Percentiles rank a stretch among this genome's conserved stretches.
Conservation (phyloP, 495 filamentous ascomycete species). For the Lepidopterella palustris region DNA sequence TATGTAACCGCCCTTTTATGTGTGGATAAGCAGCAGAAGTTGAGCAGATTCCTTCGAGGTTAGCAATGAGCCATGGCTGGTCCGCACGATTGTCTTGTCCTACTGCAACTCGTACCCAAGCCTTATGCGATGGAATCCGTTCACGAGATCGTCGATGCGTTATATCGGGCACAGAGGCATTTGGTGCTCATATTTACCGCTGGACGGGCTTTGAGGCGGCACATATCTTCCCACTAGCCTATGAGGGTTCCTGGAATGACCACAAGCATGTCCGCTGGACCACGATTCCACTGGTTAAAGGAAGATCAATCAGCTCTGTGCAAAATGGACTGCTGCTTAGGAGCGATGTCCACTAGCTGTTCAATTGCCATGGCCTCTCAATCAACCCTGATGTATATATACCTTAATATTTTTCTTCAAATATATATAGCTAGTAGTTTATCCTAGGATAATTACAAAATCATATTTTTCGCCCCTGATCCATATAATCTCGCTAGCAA, state of each 20-base stretch:
- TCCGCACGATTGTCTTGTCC: conserved; percentile 26
- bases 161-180: conserved; percentile 28
- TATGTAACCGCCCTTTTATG: neutral
- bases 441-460: conserved; percentile 38
- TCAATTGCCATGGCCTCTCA: conserved; percentile 34
- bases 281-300: conserved; percentile 17
- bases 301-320: conserved; percentile 34
- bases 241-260: conserved; percentile 31
- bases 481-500: conserved; percentile 30
- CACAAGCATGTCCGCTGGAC: conserved; percentile 33
- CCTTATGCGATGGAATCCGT: conserved; percentile 34
- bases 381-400: conserved; percentile 36
- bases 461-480: conserved; percentile 33
- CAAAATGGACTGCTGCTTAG: conserved; percentile 37
- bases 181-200: neutral
- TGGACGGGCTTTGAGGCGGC: conserved; percentile 34
- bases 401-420: conserved; percentile 9
- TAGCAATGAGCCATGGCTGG: conserved; percentile 30
- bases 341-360: conserved; percentile 29
- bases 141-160: conserved; percentile 34
- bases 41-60: conserved; percentile 4
- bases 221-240: conserved; percentile 38
- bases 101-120: conserved; percentile 24
- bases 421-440: conserved; percentile 13
- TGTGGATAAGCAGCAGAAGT: neutral